Conservation (phyloP, 2,329 filamentous ascomycete genomes). For the Exophiala spinifera region DNA sequence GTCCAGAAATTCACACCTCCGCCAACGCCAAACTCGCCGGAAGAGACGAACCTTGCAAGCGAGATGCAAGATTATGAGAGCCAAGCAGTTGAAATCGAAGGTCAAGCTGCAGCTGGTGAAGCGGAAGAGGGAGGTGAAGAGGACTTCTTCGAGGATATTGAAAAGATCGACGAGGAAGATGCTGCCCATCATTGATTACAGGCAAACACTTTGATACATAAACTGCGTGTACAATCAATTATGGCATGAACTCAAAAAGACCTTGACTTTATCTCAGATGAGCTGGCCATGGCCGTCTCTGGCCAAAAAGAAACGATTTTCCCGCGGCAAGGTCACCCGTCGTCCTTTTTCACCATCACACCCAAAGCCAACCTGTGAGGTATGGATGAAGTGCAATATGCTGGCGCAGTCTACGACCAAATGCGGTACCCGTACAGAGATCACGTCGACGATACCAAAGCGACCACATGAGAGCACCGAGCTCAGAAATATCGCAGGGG, state of each 20-base stretch:
- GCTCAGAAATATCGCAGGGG: too few relatives aligned
- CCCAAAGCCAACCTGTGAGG: too few relatives aligned
- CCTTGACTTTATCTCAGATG: neutral
- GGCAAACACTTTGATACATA: neutral
- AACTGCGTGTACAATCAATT: slow-evolving; percentile 18
- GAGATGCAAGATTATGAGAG: slow-evolving; percentile 92
- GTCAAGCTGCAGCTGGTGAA: slow-evolving; percentile 64
- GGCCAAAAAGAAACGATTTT: neutral
- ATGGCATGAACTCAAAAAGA: slow-evolving; percentile 10
- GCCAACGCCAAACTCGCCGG: slow-evolving; percentile 79
- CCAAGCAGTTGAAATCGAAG: slow-evolving; percentile 92
- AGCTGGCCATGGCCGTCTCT: neutral
- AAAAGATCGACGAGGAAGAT: slow-evolving; percentile 55
- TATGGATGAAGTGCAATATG: too few relatives aligned
- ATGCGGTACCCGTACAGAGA: too few relatives aligned
- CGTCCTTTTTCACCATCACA: too few relatives aligned
- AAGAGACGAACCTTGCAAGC: slow-evolving; percentile 88
- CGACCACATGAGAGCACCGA: too few relatives aligned
- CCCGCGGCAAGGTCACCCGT: too few relatives aligned
- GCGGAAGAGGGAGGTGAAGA: slow-evolving; percentile 48
- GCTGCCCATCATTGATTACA: slow-evolving; percentile 32
- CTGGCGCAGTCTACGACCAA: too few relatives aligned
- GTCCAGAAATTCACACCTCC: slow-evolving; percentile 84
- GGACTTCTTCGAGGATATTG: slow-evolving; percentile 75
- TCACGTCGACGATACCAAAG: too few relatives aligned